Evolutionary conservation across 2,329 filamentous ascomycete species (phyloP), one percentile per base, ranked within the genome.

Genomic region (Arthrinium phaeospermum): DNA sequence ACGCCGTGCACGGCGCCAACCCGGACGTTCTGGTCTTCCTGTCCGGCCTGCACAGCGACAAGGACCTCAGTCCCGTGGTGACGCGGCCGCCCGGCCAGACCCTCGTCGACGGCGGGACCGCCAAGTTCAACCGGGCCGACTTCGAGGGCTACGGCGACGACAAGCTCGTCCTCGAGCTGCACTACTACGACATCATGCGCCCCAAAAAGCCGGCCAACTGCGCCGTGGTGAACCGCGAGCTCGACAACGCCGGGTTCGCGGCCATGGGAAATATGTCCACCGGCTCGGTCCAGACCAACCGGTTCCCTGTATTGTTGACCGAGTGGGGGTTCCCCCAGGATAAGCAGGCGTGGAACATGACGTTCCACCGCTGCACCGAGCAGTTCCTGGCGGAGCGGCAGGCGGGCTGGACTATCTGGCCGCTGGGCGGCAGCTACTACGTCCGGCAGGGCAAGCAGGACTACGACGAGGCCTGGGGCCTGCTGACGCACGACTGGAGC

Each of bases 81-180:
- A 79, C 82, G 1, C 49, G 24, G 30, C 10, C n/a, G 19, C 57
- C 34, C 8, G 57, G 22, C 57, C 4, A 41, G 57, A n/a, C 57
- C 4, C 57, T 64, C 57, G 34, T 41, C 34, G 22, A 12, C 34
- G 57, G 57, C 19, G 57, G 57, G 19, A n/a, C 34, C 19, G 87
- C 90, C 0, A 81, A 83, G 4, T 91, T 90, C 76, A 81, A 77
- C 64, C 77, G 82, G 4, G 77, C 77, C 45, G 85, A 88, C 72
- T 90, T 89, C 73, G 73, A 80, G 0, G 84, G 82, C 0, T 88
- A 86, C 75, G 81, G 79, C 4, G 79, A 46, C 41, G 22, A 88
- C 74, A 91, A 91, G 79, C 80, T 91, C 0, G 88, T 89, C 5
- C 84, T 91, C 1, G 89, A 91, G 78, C 80, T 91, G 12, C 89